These are phyloP conservation scores for Lachnellula occidentalis DNA, from an alignment of 2,329 filamentous ascomycete species.

Conservation along the genomic window DNA sequence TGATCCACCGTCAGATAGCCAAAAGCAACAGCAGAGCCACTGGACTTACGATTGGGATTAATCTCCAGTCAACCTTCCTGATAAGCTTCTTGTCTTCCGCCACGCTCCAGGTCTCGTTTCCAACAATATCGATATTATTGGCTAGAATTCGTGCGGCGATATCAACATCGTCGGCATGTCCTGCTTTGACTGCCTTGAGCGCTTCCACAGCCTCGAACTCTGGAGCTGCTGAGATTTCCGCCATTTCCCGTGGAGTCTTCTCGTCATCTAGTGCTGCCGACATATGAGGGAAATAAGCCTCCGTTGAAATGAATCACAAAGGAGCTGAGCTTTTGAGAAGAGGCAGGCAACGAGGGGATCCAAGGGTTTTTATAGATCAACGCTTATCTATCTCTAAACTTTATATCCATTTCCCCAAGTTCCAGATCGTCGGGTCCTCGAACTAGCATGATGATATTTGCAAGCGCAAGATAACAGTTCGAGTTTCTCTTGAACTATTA, in stretches of 20 bases:
- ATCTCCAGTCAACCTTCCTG: conserved; percentile 6
- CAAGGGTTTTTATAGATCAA: neutral
- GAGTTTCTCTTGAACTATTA: neutral
- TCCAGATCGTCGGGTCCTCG: no score
- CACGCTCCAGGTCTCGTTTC: conserved; percentile 8
- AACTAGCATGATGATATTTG: no score
- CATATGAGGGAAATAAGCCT: neutral
- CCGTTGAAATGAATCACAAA: no score
- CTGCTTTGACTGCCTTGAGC: conserved; percentile 25
- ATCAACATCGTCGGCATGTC: conserved; percentile 23
- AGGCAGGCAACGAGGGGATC: no score
- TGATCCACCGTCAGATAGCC: neutral
- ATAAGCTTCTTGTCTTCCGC: conserved; percentile 17
- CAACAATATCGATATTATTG: conserved; percentile 18
- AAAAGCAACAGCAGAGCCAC: neutral
- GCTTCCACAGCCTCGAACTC: conserved; percentile 14
- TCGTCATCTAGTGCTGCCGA: neutral
- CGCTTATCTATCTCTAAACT: neutral
- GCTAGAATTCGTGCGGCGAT: conserved; percentile 27
- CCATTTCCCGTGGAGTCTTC: neutral
- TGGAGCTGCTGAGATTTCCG: neutral
- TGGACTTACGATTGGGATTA: conserved; percentile 8
- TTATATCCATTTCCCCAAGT: no score
- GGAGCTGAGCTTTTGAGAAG: neutral
- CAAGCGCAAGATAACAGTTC: no score